Base-by-base conservation (phyloP, 192 early-diverging fungal genomes). In the Rhizophagus clarus region DNA sequence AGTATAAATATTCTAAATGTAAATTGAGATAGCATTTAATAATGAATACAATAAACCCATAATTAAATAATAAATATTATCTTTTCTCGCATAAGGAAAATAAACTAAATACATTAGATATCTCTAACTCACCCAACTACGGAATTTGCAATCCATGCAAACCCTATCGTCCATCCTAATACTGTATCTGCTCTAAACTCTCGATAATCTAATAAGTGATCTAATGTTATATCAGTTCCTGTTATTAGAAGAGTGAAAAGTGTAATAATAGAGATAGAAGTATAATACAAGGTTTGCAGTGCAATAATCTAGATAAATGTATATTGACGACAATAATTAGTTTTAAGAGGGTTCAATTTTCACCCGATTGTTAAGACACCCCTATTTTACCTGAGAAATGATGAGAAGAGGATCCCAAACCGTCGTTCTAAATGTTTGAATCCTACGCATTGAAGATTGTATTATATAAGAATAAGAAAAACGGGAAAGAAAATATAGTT, bases 81-180 rank as follows among this genome's bases (percentile, higher is more conserved):
- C 11, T 12, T 45, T 45, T 45, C 6, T 40, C 37, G 42, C 11
- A 76, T 37, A 24, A 40, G 8, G 37, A 40, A 40, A 40, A 37
- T 12, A 34, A 22, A 62, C 7, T 6, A 37, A 3, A 12, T 20
- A 37, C 14, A 45, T 42, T 28, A 45, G 7, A 17, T 24, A 68
- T 32, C 51, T 22, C 1, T 47, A 71, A 78, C 87, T 70, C 82
- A 93, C 92, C 87, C 86, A 10, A 92, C 68, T 1, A 84, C 68
- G 2, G 94, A 88, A 77, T 93, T 94, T 24, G 93, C 73, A 0
- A 95, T 74, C 84, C 88, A 90, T 0, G 91, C 92, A 24, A 94
- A 80, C 24, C 85, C 84, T 20, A 96, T 69, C 0, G 87, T 84
- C 93, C 93, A 93, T 15, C 95, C 95, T 67, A 91, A 83, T 0